Base-by-base conservation (phyloP, 2,329 filamentous ascomycete genomes). In the Aspergillus phoenicis region DNA sequence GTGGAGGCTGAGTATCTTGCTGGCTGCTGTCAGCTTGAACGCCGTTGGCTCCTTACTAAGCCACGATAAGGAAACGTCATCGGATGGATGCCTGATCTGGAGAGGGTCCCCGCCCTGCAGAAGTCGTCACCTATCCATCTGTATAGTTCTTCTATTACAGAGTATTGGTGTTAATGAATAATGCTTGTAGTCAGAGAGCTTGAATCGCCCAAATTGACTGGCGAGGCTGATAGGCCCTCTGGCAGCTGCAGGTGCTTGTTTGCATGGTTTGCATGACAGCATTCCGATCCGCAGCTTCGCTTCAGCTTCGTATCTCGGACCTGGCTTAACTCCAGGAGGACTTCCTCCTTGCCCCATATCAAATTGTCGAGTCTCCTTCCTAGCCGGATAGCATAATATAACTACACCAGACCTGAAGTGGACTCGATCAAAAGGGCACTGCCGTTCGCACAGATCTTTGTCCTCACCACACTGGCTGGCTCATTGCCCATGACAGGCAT, bases 1-100 rank as follows among this genome's bases (percentile, higher is more conserved):
- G 22, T 36, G 17, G 28, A 33, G 52, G 52, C 47, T 33, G 52
- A 24, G 39, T 45, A 55, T 47, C 26, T 45, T 36, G 20, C 38
- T 55, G 52, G 38, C 43, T 26, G 38, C 30, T 45, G 52, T 55
- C 52, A 43, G 52, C 30, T 22, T 24, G 52, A 33, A 24, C 36
- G 36, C 26, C 39, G 15, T 17, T 30, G 36, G 43, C 24, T n/a
- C 39, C 52, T 55, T 26, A 55, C 38, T 55, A 45, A 55, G 52
- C 52, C 39, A n/a, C 30, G 52, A 55, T 55, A 55, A 47, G 26
- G 52, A 20, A 36, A 55, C 52, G 52, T 55, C 52, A 55, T 55
- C 39, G 28, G 26, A 30, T 17, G 20, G 38, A 20, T 55, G 52
- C 52, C 52, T 55, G 52, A 5, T 33, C 17, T 17, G 17, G n/a